Conservation (phyloP, 2,329 filamentous ascomycete species). For the Dichotomopilus funicola region DNA sequence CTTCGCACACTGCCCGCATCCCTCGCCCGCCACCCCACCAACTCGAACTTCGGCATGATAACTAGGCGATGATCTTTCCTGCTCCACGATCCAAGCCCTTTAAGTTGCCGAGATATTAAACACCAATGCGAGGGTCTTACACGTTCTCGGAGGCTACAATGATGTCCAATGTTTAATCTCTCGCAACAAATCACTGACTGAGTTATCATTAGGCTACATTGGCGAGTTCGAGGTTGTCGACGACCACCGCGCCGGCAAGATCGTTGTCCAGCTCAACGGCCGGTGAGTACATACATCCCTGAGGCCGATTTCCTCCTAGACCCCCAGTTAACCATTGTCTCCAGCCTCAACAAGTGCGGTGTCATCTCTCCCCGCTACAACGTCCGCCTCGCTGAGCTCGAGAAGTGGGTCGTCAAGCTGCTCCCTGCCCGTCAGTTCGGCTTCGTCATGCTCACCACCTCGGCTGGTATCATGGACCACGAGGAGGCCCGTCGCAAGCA, state of each 20-base stretch:
- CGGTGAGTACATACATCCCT: constrained; percentile 38
- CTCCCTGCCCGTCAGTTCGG: constrained; percentile 99
- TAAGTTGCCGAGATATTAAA: constrained; percentile 98
- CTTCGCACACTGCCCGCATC: constrained; percentile 17
- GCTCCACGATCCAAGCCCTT: constrained; percentile 86
- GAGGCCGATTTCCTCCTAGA: background rate
- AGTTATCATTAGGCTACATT: constrained; percentile 71
- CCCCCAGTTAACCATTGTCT: background rate
- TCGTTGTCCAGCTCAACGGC: constrained; percentile 98
- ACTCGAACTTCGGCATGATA: constrained; percentile 79
- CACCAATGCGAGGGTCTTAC: constrained; percentile 80
- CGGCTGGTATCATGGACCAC: constrained; percentile 99
- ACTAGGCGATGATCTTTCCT: constrained; percentile 90
- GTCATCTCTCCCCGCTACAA: constrained; percentile 99
- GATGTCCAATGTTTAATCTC: constrained; percentile 90
- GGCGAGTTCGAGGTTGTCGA: constrained; percentile 99
- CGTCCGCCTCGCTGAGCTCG: constrained; percentile 92
- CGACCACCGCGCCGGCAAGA: constrained; percentile 99
- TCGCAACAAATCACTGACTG: constrained; percentile 74
- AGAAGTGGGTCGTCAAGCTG: constrained; percentile 99
- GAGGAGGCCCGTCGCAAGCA: constrained; percentile 99
- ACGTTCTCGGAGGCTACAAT: constrained; percentile 76
- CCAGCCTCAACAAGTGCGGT: constrained; percentile 88
- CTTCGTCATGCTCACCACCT: constrained; percentile 98
- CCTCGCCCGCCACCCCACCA: too few relatives aligned